Conservation (phyloP, 1,284 basidiomycete species). For the Schizophyllum commune region DNA sequence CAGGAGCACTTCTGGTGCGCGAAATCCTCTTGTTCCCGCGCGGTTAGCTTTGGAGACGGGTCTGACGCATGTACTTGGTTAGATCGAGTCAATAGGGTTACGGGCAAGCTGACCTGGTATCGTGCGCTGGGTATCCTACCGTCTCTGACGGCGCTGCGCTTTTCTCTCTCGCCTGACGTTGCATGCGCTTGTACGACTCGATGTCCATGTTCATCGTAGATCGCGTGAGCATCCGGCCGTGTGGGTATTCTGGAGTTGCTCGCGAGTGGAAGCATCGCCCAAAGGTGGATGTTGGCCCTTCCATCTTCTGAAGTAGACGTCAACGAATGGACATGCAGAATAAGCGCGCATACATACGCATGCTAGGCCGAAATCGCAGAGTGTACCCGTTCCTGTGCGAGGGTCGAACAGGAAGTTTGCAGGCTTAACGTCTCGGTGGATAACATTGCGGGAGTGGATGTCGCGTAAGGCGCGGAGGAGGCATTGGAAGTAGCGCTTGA, state of each 20-base stretch:
- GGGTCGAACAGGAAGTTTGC: slow-evolving; percentile 97
- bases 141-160: slow-evolving; percentile 61
- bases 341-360: slow-evolving; percentile 48
- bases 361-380: slow-evolving; percentile 95
- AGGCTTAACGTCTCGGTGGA: slow-evolving; percentile 97
- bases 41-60: slow-evolving; percentile 92
- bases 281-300: slow-evolving; percentile 32
- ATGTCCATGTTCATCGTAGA: slow-evolving; percentile 2
- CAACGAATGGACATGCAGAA: not conserved
- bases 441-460: slow-evolving; percentile 82
- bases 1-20: slow-evolving; percentile 92
- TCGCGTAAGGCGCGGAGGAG: slow-evolving; percentile 88
- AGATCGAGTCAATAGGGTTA: not conserved
- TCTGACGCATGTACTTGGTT: slow-evolving; percentile 27
- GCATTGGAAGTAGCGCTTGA: slow-evolving; percentile 87
- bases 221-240: slow-evolving; percentile 47
- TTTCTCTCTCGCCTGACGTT: slow-evolving; percentile 30
- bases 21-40: slow-evolving; percentile 94
- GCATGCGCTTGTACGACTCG: slow-evolving; percentile 16
- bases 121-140: slow-evolving; percentile 69
- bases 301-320: slow-evolving; percentile 42
- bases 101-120: slow-evolving; percentile 38
- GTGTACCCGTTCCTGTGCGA: slow-evolving; percentile 72
- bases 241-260: slow-evolving; percentile 52
- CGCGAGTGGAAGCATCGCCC: slow-evolving; percentile 70